These are phyloP conservation scores for Termitomyces heimii DNA, from an alignment of 768 basidiomycete species.

Conservation along the genomic window DNA sequence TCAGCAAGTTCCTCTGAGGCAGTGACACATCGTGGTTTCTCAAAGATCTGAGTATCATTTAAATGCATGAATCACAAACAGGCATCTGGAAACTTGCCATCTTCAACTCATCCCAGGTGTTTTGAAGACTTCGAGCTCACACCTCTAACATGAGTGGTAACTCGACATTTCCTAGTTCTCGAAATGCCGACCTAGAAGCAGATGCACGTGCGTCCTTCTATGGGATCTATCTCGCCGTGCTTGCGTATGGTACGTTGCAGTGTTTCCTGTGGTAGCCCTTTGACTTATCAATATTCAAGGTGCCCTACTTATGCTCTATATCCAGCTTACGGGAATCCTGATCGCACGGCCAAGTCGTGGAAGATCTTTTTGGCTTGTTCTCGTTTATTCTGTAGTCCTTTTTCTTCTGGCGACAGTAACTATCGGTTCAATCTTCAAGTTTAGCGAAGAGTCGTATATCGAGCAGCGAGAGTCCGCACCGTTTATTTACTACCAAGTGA, in stretches of 20 bases:
- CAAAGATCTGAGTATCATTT: neutral
- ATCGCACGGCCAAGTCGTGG: constrained; percentile 29
- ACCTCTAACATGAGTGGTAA: neutral
- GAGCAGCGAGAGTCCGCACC: constrained; percentile 15
- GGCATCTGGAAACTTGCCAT: neutral
- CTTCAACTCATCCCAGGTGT: neutral
- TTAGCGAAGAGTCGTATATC: constrained; percentile 25
- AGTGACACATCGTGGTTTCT: neutral
- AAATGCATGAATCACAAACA: neutral
- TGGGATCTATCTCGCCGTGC: constrained; percentile 24
- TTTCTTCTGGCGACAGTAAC: constrained; percentile 26
- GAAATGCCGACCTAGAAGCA: neutral
- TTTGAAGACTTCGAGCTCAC: neutral
- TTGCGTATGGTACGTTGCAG: constrained; percentile 27
- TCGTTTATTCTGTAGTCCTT: constrained; percentile 25
- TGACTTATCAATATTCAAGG: constrained; percentile 18
- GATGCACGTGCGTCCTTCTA: constrained; percentile 26
- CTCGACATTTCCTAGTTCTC: neutral
- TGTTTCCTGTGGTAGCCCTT: neutral
- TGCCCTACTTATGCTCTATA: constrained; percentile 31
- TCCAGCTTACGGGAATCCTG: constrained; percentile 30
- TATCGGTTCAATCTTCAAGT: constrained; percentile 24
- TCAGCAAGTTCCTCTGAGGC: neutral
- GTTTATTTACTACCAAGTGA: constrained; percentile 9
- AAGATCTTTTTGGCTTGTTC: constrained; percentile 26